Conservation (phyloP, 345 rosid species). For the Cardamine chenopodiifolia region DNA sequence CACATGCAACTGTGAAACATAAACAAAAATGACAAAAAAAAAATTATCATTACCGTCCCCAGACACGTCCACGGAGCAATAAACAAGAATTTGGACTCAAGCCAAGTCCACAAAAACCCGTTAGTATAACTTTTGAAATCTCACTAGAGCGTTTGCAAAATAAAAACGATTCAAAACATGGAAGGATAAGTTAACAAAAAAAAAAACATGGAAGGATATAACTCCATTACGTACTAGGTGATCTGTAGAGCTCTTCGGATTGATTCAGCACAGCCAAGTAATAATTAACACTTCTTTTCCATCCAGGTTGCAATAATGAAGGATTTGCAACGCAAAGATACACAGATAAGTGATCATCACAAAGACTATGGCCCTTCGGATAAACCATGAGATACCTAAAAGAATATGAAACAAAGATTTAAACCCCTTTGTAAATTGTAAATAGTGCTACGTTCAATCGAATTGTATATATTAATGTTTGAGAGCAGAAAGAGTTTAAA, state of each 20-base stretch:
- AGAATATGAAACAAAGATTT: not conserved
- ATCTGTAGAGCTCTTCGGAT: slow-evolving; percentile 22
- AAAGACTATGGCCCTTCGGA: not conserved
- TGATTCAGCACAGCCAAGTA: slow-evolving; percentile 4
- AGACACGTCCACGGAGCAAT: not conserved
- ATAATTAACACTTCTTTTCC: not conserved
- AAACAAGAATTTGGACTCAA: not conserved
- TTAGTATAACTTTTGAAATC: not conserved
- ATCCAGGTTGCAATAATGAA: not conserved
- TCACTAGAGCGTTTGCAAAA: too few relatives aligned
- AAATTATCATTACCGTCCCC: not conserved
- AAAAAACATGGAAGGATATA: not conserved
- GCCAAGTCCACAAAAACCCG: not conserved
- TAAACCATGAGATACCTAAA: not conserved
- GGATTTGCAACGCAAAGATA: not conserved
- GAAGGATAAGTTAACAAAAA: not conserved
- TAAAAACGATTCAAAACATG: too few relatives aligned
- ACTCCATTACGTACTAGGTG: not conserved
- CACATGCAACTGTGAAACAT: not conserved
- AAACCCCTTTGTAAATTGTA: not conserved
- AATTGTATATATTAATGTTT: not conserved
- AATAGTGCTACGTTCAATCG: not conserved
- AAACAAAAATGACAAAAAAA: not conserved
- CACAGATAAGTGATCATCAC: not conserved
- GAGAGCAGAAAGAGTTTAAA: not conserved